Evolutionary conservation across 176 grass and related monocot genomes (phyloP).

Genomic region (Musa beccarii): DNA sequence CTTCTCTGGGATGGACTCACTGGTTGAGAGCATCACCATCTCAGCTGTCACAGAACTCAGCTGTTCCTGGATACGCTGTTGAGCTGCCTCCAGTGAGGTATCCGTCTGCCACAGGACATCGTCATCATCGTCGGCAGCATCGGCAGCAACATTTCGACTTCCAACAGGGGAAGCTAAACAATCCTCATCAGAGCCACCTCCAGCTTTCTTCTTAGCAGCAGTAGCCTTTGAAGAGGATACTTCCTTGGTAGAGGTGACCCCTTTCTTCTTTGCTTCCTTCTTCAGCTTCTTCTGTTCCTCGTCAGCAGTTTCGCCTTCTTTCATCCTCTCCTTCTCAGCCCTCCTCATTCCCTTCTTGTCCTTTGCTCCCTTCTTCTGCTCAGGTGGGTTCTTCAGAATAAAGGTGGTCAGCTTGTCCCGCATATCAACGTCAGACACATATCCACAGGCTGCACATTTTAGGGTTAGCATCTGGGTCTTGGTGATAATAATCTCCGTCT

Average conservation of each 20-base stretch:
- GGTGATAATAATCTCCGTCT: constrained; percentile 8
- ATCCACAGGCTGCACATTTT: constrained; percentile 14
- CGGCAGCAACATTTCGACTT: neutral
- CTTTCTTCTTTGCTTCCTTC: constrained; percentile 13
- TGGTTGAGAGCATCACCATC: constrained; percentile 67
- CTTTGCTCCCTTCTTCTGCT: constrained; percentile 4
- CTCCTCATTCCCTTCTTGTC: constrained; percentile 2
- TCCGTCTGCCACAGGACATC: constrained; percentile 76
- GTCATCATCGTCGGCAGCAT: constrained; percentile 8
- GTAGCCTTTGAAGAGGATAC: neutral
- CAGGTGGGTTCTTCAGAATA: constrained; percentile 9
- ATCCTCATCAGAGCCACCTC: neutral
- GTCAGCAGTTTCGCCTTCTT: constrained; percentile 12
- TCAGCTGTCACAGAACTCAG: constrained; percentile 68
- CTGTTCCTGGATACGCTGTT: constrained; percentile 69
- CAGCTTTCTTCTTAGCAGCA: neutral
- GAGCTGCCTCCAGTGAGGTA: constrained; percentile 53
- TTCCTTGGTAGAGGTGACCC: neutral
- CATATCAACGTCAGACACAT: constrained; percentile 1
- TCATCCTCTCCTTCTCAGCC: constrained; percentile 5
- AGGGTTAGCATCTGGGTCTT: constrained; percentile 12
- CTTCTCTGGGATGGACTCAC: constrained; percentile 34
- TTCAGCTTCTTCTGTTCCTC: constrained; percentile 7
- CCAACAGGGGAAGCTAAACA: neutral
- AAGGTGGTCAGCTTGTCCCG: constrained; percentile 7